These are phyloP conservation scores for Penicillium odoratum DNA, from an alignment of 495 filamentous ascomycete species.

Conservation along the genomic window DNA sequence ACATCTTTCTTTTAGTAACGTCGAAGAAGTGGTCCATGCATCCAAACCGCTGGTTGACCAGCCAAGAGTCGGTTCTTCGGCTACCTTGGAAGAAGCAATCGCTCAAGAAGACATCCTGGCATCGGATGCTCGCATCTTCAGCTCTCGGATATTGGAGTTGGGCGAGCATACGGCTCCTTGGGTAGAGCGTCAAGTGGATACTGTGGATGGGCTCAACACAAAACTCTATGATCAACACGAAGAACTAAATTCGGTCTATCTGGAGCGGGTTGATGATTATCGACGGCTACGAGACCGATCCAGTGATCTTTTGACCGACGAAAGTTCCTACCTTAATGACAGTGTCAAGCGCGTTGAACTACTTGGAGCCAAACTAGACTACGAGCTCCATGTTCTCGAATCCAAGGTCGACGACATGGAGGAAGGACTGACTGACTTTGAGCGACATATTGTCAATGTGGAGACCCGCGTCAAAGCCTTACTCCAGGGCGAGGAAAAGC, in stretches of 20 bases:
- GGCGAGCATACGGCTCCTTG: constrained; percentile 57
- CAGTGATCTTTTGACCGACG: constrained; percentile 65
- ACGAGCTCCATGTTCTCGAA: constrained; percentile 80
- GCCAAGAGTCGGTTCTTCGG: constrained; percentile 30
- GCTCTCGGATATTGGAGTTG: constrained; percentile 48
- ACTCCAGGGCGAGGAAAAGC: constrained; percentile 60
- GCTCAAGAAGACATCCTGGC: constrained; percentile 50
- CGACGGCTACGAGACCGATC: constrained; percentile 62
- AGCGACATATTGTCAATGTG: constrained; percentile 73
- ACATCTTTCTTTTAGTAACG: constrained; percentile 82
- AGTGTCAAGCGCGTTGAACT: constrained; percentile 78
- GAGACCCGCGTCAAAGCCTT: constrained; percentile 73
- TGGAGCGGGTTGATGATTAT: constrained; percentile 65
- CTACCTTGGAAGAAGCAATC: constrained; percentile 44
- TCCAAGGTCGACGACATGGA: constrained; percentile 88
- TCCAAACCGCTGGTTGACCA: constrained; percentile 57
- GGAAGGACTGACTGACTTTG: constrained; percentile 77
- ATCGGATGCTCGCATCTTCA: constrained; percentile 62
- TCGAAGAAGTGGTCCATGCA: constrained; percentile 80
- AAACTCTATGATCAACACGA: constrained; percentile 60
- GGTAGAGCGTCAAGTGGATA: constrained; percentile 62
- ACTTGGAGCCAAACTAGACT: constrained; percentile 85
- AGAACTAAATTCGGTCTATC: constrained; percentile 66
- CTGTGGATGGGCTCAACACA: constrained; percentile 63
- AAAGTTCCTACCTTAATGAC: constrained; percentile 68